Conservation (phyloP, 371 early-diverging fungal species). For the Choanephora cucurbitarum region DNA sequence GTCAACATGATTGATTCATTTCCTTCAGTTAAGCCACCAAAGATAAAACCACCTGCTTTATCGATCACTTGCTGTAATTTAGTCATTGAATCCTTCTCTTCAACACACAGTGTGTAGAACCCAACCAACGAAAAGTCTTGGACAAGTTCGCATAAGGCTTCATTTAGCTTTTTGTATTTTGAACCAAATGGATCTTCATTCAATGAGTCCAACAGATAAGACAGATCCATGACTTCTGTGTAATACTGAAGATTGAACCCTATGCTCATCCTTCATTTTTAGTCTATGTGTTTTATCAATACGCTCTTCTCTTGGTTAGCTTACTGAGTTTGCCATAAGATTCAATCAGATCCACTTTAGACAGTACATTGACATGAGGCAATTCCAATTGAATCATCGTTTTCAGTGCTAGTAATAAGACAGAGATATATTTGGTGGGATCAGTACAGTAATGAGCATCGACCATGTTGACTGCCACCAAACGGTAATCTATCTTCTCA, state of each 20-base stretch:
- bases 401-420: conserved; percentile 80
- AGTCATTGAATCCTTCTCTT: conserved; percentile 84
- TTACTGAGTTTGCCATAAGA: conserved; percentile 73
- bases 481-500: conserved; percentile 70
- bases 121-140: conserved; percentile 91
- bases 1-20: conserved; percentile 78
- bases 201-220: conserved; percentile 75
- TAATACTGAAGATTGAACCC: conserved; percentile 92
- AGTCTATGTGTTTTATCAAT: too few species aligned
- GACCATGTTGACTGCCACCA: conserved; percentile 92
- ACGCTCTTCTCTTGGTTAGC: too few species aligned
- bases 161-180: conserved; percentile 74
- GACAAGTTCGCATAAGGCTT: conserved; percentile 84
- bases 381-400: conserved; percentile 94
- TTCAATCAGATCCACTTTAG: conserved; percentile 93
- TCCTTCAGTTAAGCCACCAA: conserved; percentile 80
- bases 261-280: too few species aligned
- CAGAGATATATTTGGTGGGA: conserved; percentile 91
- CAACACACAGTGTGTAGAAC: conserved; percentile 87
- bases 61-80: conserved; percentile 81
- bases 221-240: conserved; percentile 90
- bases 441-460: conserved; percentile 95
- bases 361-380: conserved; percentile 95
- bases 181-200: conserved; percentile 69
- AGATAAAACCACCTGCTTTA: conserved; percentile 91